Conservation (phyloP, 2,329 filamentous ascomycete genomes). For the Ilyonectria robusta region DNA sequence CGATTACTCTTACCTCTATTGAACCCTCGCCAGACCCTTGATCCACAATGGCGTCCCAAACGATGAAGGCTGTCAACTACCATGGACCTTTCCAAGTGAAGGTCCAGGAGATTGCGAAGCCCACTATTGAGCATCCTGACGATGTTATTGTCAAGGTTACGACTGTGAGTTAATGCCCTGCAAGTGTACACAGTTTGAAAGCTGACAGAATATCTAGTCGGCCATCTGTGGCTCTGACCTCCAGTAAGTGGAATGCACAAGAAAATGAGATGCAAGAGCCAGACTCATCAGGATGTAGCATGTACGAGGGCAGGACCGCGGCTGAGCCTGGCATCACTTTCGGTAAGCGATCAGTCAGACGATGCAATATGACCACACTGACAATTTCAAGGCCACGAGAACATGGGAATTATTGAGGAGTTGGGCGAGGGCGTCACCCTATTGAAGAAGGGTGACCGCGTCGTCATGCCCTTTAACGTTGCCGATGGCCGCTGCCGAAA, state of each 20-base stretch:
- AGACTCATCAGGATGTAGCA: constrained; percentile 55
- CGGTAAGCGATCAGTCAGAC: constrained; percentile 49
- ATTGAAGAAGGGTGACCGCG: constrained; percentile 73
- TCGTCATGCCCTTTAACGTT: constrained; percentile 77
- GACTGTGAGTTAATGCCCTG: constrained; percentile 60
- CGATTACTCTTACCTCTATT: background rate
- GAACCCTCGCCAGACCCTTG: constrained; percentile 1
- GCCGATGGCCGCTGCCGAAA: constrained; percentile 75
- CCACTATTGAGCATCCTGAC: constrained; percentile 74
- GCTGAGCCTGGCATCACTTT: constrained; percentile 75
- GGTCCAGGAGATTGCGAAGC: constrained; percentile 71
- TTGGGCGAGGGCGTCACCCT: constrained; percentile 71
- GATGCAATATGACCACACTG: background rate
- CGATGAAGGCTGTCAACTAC: constrained; percentile 76
- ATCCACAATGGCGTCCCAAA: constrained; percentile 41
- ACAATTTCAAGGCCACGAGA: constrained; percentile 63
- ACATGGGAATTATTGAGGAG: constrained; percentile 71
- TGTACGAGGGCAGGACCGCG: constrained; percentile 77
- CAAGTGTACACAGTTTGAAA: background rate
- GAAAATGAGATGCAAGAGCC: rapidly evolving
- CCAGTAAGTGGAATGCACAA: constrained; percentile 51
- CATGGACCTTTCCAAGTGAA: constrained; percentile 73
- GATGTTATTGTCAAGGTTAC: constrained; percentile 77
- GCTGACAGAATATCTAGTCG: constrained; percentile 43
- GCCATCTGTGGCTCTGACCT: constrained; percentile 70